Conservation (phyloP, 345 rosid species). For the Camelina laxa region DNA sequence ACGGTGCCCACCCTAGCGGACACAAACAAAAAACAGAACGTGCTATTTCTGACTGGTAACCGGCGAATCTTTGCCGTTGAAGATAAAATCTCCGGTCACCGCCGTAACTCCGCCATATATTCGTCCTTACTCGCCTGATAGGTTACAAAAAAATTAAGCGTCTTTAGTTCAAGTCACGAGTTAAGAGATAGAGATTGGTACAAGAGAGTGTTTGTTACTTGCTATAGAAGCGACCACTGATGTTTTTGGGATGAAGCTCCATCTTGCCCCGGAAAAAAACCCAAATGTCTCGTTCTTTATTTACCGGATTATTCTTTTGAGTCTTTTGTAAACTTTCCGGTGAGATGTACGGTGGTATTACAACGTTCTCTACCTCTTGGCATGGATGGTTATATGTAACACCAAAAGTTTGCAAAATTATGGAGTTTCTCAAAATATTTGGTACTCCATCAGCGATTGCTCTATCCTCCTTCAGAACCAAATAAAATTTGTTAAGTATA, state of each 20-base stretch:
- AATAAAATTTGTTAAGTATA: neutral
- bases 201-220: constrained; percentile 48
- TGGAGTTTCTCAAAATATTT: constrained; percentile 68
- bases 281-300: constrained; percentile 69
- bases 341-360: constrained; percentile 85
- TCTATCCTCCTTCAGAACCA: constrained; percentile 63
- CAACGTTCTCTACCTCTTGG: constrained; percentile 74
- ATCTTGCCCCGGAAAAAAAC: constrained; percentile 91
- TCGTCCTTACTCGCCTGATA: constrained; percentile 75
- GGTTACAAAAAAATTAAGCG: neutral
- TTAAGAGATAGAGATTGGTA: neutral
- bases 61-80: constrained; percentile 68
- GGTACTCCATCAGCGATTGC: constrained; percentile 85
- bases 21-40: constrained; percentile 87
- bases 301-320: constrained; percentile 48
- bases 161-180: too few species aligned
- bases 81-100: constrained; percentile 79
- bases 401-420: constrained; percentile 89
- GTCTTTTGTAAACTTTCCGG: constrained; percentile 62
- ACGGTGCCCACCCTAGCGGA: constrained; percentile 98
- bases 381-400: constrained; percentile 81
- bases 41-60: constrained; percentile 83
- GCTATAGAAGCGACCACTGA: constrained; percentile 91
- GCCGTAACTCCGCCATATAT: constrained; percentile 70
- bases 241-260: constrained; percentile 91